These are phyloP conservation scores for Metschnikowia noctiluminum DNA, from an alignment of 805 yeast species.

Conservation along the genomic window DNA sequence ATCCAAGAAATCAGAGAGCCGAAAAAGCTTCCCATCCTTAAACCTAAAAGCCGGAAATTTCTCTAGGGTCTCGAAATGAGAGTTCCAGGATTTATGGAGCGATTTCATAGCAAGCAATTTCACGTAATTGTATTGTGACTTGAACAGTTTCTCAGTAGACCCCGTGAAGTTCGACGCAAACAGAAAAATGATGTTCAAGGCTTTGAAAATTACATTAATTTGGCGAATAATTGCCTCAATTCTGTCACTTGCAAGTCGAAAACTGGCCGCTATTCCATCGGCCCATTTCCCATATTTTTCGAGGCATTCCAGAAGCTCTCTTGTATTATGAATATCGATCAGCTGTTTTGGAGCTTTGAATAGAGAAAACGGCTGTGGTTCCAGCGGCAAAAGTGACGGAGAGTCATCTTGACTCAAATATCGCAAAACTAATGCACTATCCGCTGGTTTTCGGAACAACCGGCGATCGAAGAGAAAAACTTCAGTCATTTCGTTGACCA, in stretches of 20 bases:
- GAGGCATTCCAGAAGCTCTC: constrained; percentile 3
- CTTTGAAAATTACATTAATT: constrained; percentile 41
- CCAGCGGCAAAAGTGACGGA: not conserved
- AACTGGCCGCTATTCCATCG: constrained; percentile 42
- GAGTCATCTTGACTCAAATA: constrained; percentile 8
- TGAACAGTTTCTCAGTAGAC: constrained; percentile 48
- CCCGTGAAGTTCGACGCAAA: constrained; percentile 47
- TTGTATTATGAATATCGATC: not conserved
- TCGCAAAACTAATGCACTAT: constrained; percentile 4
- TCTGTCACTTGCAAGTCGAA: constrained; percentile 29
- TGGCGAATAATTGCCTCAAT: constrained; percentile 29
- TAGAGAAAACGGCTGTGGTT: not conserved
- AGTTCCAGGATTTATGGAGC: constrained; percentile 33
- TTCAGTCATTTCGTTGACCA: constrained; percentile 50
- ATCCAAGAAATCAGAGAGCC: constrained; percentile 33
- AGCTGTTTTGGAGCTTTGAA: not conserved
- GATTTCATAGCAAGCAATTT: constrained; percentile 41
- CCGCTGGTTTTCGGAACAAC: constrained; percentile 38
- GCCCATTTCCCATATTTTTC: constrained; percentile 52
- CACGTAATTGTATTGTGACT: constrained; percentile 33
- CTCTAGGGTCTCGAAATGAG: constrained; percentile 32
- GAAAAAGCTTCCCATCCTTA: constrained; percentile 22
- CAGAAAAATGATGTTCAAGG: constrained; percentile 46
- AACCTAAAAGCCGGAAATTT: constrained; percentile 36
- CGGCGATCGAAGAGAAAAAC: constrained; percentile 64